phyloP scores from a whole-genome alignment of 306 rosid genomes.

The Quercus robur region DNA sequence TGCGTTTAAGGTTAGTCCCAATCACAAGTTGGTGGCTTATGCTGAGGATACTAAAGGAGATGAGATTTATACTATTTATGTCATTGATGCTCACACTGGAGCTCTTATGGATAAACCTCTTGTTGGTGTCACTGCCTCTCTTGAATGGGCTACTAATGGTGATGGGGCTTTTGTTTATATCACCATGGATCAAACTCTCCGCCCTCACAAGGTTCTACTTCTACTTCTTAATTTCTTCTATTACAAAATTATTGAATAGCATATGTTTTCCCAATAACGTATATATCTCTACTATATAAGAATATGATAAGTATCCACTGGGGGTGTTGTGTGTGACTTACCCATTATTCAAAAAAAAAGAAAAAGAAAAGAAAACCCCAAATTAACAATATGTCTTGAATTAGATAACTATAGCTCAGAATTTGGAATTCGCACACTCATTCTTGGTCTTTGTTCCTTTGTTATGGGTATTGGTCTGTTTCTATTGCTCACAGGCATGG shows the following conservation, averaged over 20 bases:
- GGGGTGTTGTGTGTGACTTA: too few species aligned
- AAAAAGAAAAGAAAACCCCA: too few species aligned
- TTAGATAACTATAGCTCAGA: not conserved
- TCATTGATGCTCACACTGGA: constrained; percentile 73
- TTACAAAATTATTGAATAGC: too few species aligned
- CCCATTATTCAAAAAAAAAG: too few species aligned
- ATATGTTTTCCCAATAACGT: too few species aligned
- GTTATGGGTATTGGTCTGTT: not conserved
- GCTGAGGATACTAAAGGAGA: constrained; percentile 91
- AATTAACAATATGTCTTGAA: not conserved
- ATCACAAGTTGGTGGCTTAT: constrained; percentile 74
- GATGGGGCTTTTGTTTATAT: constrained; percentile 60
- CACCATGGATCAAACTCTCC: constrained; percentile 83
- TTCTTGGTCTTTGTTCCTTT: not conserved
- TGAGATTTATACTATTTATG: constrained; percentile 74
- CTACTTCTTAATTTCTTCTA: constrained; percentile 1
- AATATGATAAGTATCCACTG: too few species aligned
- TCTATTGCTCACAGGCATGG: constrained; percentile 65
- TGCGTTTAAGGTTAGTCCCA: constrained; percentile 77
- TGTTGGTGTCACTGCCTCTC: constrained; percentile 43
- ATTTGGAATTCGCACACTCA: not conserved
- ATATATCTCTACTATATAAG: too few species aligned
- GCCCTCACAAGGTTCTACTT: constrained; percentile 75
- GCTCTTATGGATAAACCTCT: constrained; percentile 62
- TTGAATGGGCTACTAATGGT: constrained; percentile 65